A percentile compares a stretch with the other conserved stretches of the same genome.
phyloP scores from a whole-genome alignment of 1,284 basidiomycete genomes.

The Ceratobasidium theobromae region DNA sequence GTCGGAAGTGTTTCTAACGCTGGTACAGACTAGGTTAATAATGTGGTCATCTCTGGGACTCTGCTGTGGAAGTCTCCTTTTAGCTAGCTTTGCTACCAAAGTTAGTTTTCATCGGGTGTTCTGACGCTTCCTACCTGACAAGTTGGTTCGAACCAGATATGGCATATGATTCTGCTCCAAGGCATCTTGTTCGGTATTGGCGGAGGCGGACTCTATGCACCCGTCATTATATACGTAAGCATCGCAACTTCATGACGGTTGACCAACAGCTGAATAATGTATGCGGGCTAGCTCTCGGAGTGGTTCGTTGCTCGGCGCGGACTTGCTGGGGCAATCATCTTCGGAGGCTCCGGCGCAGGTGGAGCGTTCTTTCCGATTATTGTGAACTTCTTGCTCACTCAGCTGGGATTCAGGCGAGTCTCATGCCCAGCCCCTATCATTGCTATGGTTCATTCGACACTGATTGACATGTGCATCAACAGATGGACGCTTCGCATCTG shows the following conservation, averaged over 20 bases:
- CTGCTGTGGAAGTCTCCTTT: constrained; percentile 31
- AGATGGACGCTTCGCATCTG: constrained; percentile 39
- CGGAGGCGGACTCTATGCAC: constrained; percentile 35
- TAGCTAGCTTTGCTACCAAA: constrained; percentile 34
- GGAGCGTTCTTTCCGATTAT: constrained; percentile 37
- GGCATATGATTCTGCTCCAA: constrained; percentile 34
- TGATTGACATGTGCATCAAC: not conserved
- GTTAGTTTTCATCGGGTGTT: not conserved
- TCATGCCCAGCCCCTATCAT: not conserved
- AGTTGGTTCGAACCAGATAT: constrained; percentile 26
- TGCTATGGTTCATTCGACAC: too few species aligned
- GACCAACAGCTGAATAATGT: not conserved
- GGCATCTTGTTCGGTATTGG: constrained; percentile 32
- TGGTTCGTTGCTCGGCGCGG: constrained; percentile 34
- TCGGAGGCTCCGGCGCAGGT: constrained; percentile 37
- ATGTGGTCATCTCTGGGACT: constrained; percentile 32
- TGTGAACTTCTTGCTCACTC: constrained; percentile 34
- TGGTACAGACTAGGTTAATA: constrained; percentile 12
- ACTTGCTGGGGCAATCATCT: constrained; percentile 34
- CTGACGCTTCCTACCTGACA: not conserved
- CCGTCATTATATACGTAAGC: constrained; percentile 31
- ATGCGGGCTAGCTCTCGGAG: constrained; percentile 32
- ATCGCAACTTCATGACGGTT: not conserved
- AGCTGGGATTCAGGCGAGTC: constrained; percentile 34
- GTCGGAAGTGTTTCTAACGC: not conserved